Percentiles rank a stretch among this genome's conserved stretches.
These are phyloP conservation scores for Phytophthora foliorum DNA, from an alignment of 352 stramenopile species.

Conservation along the genomic window DNA sequence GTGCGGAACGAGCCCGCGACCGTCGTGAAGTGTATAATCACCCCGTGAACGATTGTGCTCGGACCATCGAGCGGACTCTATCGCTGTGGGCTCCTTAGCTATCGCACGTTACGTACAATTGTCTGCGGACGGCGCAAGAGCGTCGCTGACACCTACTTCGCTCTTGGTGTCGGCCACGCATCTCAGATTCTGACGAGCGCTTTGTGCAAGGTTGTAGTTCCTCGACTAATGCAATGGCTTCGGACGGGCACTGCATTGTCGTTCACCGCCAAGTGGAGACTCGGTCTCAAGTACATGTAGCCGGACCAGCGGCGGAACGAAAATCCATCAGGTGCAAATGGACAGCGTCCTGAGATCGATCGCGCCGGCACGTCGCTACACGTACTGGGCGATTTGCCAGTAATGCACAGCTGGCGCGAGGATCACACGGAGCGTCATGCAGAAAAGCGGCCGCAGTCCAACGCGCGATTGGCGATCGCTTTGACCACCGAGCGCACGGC, in stretches of 20 bases:
- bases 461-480: slow-evolving; percentile 33
- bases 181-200: neutral
- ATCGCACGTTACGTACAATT: no score
- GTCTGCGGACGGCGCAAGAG: no score
- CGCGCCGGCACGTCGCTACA: slow-evolving; percentile 14
- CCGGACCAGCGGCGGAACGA: slow-evolving; percentile 11
- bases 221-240: slow-evolving; percentile 17
- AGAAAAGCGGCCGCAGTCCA: slow-evolving; percentile 35
- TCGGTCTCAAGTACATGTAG: slow-evolving; percentile 8
- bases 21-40: no score
- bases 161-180: no score
- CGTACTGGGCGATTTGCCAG: slow-evolving; percentile 22
- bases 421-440: slow-evolving; percentile 30
- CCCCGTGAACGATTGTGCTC: no score
- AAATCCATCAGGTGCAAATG: slow-evolving; percentile 34
- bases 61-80: no score
- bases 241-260: slow-evolving; percentile 7
- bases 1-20: neutral
- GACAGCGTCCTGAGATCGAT: slow-evolving; percentile 38
- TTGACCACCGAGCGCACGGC: slow-evolving; percentile 3
- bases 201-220: no score
- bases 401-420: slow-evolving; percentile 33
- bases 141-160: no score
- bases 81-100: no score
- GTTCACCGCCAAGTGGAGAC: neutral